A percentile compares a stretch with the other conserved stretches of the same genome.
These are phyloP conservation scores for Tubosaeta brunneosetosa DNA, from an alignment of 768 basidiomycete genomes.

Conservation along the genomic window DNA sequence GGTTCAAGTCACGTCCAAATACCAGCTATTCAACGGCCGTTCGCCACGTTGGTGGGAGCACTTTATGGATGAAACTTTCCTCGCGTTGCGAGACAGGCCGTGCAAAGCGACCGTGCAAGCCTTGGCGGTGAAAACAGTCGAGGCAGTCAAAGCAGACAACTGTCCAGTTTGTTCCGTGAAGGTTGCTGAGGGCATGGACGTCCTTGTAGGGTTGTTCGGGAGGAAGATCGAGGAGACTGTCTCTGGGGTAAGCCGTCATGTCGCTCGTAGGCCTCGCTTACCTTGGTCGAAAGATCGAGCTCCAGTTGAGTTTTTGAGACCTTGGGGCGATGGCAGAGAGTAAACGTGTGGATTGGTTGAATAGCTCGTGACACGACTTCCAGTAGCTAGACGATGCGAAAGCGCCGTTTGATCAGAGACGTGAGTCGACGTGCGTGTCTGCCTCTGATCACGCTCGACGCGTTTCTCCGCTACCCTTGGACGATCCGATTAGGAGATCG, in stretches of 20 bases:
- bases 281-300: no score
- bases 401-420: no score
- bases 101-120: conserved; percentile 4
- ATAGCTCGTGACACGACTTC: no score
- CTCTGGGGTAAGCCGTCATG: conserved; percentile 1
- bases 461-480: no score
- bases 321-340: no score
- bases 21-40: neutral
- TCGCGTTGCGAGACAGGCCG: conserved; percentile 18
- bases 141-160: neutral
- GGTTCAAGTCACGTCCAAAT: neutral
- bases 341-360: no score
- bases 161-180: neutral
- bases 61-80: conserved; percentile 15
- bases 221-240: conserved; percentile 10
- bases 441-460: no score
- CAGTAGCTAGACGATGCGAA: no score
- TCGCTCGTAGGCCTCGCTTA: no score
- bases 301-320: no score
- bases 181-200: conserved; percentile 12
- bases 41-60: conserved; percentile 18
- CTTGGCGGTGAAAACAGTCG: neutral
- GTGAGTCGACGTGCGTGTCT: no score
- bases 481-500: no score
- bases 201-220: conserved; percentile 5